These are phyloP conservation scores for Acephala macrosclerotiorum DNA, from an alignment of 2,329 filamentous ascomycete genomes.

Conservation along the genomic window DNA sequence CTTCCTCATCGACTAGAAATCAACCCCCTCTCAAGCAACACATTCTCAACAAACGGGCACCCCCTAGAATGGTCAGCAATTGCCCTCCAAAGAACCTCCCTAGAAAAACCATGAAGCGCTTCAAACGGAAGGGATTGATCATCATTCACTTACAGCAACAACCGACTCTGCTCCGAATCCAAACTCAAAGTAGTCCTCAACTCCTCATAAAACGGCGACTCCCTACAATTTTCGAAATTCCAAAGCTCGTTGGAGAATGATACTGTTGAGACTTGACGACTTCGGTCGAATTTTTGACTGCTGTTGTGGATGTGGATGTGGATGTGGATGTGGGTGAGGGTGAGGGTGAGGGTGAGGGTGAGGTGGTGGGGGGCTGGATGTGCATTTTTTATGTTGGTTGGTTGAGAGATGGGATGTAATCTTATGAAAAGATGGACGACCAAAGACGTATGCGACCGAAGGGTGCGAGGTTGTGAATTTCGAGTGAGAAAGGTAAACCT, in stretches of 20 bases:
- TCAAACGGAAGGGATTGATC: too few relatives aligned
- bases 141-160: too few relatives aligned
- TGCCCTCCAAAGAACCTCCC: too few relatives aligned
- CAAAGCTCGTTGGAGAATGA: conserved; percentile 1
- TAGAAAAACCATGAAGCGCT: too few relatives aligned
- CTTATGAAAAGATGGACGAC: too few relatives aligned
- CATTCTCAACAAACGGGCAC: conserved; percentile 14
- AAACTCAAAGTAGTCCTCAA: conserved; percentile 2
- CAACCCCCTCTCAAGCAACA: conserved; percentile 1
- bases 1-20: conserved; percentile 1
- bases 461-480: too few relatives aligned
- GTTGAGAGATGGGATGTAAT: neutral
- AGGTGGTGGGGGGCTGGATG: neutral
- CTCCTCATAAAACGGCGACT: neutral
- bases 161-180: conserved; percentile 2
- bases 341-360: neutral
- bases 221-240: neutral
- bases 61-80: too few relatives aligned
- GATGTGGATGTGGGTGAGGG: neutral
- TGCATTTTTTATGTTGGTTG: neutral
- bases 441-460: too few relatives aligned
- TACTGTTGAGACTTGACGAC: neutral
- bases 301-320: neutral
- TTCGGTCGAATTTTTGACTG: neutral
- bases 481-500: too few relatives aligned